Conservation (phyloP, 352 stramenopile species). For the Globisporangium echinulatum region DNA sequence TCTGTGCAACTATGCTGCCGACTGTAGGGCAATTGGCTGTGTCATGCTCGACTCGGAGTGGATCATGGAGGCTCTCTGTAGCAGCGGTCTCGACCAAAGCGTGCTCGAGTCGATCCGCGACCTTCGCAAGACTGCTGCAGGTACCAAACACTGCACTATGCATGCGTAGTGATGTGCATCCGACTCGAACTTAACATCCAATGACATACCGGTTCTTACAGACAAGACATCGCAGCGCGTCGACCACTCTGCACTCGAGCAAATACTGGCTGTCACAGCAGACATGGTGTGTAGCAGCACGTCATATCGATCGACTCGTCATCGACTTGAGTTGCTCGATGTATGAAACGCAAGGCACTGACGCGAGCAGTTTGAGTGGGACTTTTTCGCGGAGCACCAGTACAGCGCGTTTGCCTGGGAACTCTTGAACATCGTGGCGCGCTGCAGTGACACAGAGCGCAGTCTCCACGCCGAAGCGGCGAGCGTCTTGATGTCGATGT, state of each 20-base stretch:
- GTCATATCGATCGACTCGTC: neutral
- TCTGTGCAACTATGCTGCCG: no score
- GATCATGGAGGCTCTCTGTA: conserved; percentile 11
- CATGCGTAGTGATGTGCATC: neutral
- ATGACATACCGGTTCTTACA: neutral
- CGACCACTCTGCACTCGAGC: neutral
- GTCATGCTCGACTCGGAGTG: conserved; percentile 15
- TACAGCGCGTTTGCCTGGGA: conserved; percentile 18
- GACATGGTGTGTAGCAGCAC: neutral
- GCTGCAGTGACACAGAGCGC: conserved; percentile 17
- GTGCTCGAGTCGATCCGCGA: conserved; percentile 9
- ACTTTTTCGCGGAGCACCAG: conserved; percentile 22
- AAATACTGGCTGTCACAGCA: conserved; percentile 5
- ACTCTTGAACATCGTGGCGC: conserved; percentile 21
- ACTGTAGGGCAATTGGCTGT: conserved; percentile 8
- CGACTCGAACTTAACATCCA: no score
- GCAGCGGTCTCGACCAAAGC: conserved; percentile 5
- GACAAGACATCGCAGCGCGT: neutral
- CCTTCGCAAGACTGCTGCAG: conserved; percentile 10
- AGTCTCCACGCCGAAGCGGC: conserved; percentile 21
- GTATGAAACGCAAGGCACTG: neutral
- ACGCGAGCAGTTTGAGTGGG: conserved; percentile 30
- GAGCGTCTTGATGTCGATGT: conserved; percentile 28
- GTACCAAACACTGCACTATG: neutral
- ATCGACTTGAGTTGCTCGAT: neutral